phyloP scores from a whole-genome alignment of 208 protist species.

The Leishmania lainsoni region DNA sequence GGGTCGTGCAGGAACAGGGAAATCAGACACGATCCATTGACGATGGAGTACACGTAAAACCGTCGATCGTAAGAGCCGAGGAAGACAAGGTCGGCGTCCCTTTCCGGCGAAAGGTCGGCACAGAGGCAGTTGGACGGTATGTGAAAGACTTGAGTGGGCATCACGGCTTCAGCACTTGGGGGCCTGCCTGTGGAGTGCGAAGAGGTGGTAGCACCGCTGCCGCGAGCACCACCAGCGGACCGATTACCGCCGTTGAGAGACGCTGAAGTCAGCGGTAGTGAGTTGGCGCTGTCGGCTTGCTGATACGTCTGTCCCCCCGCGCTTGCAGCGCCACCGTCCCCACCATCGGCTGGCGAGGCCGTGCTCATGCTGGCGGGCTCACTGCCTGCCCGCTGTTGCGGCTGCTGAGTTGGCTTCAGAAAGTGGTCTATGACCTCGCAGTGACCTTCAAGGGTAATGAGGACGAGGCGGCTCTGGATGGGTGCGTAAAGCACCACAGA shows the following conservation, averaged over 20 bases:
- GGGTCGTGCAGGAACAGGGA: constrained; percentile 79
- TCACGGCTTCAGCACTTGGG: neutral
- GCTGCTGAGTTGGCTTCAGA: constrained; percentile 17
- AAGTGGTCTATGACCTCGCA: constrained; percentile 86
- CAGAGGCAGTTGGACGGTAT: constrained; percentile 83
- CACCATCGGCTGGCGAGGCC: neutral
- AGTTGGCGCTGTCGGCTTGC: constrained; percentile 8
- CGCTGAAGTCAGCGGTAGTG: constrained; percentile 1
- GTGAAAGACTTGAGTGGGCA: constrained; percentile 55
- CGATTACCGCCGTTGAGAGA: neutral
- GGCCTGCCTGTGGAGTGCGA: neutral
- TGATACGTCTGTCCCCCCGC: neutral
- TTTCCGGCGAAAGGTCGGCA: constrained; percentile 53
- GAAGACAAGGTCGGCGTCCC: constrained; percentile 50
- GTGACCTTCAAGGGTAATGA: constrained; percentile 87
- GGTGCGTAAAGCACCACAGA: constrained; percentile 80
- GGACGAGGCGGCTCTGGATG: constrained; percentile 46
- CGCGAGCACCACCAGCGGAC: constrained; percentile 1
- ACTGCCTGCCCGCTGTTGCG: constrained; percentile 1
- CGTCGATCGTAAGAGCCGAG: constrained; percentile 79
- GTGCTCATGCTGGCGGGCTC: constrained; percentile 2
- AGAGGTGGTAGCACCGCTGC: neutral
- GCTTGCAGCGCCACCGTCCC: neutral
- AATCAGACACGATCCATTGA: constrained; percentile 52
- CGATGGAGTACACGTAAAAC: constrained; percentile 81